phyloP scores from a whole-genome alignment of 345 rosid species.

The Pistacia integerrima region DNA sequence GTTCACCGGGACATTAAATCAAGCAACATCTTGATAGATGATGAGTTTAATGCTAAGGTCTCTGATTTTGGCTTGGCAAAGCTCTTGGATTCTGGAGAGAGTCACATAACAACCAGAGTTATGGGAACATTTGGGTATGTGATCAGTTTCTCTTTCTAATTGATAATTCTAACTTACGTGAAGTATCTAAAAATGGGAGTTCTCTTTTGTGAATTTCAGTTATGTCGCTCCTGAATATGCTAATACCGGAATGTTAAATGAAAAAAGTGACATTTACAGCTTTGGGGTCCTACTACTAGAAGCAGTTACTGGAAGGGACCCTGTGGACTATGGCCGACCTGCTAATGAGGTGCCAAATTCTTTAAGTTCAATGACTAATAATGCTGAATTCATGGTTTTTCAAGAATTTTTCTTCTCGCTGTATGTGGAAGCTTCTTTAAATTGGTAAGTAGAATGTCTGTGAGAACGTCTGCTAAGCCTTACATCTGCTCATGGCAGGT shows the following conservation, averaged over 20 bases:
- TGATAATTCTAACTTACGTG: constrained; percentile 9
- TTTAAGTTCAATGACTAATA: neutral
- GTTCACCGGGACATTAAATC: constrained; percentile 96
- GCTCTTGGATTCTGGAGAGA: constrained; percentile 85
- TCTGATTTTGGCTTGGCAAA: constrained; percentile 99
- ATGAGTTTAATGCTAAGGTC: constrained; percentile 81
- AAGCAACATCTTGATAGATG: constrained; percentile 91
- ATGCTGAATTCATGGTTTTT: neutral
- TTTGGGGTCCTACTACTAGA: constrained; percentile 93
- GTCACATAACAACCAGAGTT: constrained; percentile 93
- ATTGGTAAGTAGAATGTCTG: neutral
- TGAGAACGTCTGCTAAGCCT: constrained; percentile 12
- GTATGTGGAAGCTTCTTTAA: neutral
- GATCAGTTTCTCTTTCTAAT: constrained; percentile 6
- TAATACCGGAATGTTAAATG: constrained; percentile 85
- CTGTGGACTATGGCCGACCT: constrained; percentile 91
- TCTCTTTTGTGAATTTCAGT: constrained; percentile 43
- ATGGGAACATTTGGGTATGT: constrained; percentile 99
- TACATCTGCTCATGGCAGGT: constrained; percentile 47
- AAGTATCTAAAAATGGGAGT: constrained; percentile 17
- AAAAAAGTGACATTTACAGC: constrained; percentile 95
- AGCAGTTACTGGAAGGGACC: constrained; percentile 93
- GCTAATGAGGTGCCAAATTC: constrained; percentile 64
- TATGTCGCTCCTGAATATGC: constrained; percentile 99
- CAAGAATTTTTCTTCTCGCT: neutral